Base-by-base conservation (phyloP, 176 grass and related monocot species). In the Aegilops speltoides region DNA sequence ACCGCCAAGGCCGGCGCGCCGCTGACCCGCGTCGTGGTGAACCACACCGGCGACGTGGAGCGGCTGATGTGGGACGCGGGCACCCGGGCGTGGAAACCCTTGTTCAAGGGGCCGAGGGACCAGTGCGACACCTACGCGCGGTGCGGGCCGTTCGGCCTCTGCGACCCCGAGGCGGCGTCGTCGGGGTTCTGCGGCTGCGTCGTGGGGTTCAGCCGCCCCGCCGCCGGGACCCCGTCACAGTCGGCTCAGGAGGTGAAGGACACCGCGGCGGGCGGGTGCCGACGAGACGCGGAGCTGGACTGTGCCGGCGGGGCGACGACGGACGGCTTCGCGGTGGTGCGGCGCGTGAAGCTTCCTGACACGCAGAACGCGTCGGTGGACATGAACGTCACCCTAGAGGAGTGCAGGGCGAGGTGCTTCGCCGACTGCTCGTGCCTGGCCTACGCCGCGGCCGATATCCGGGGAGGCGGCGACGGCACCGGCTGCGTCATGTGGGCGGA, bases 381-480 rank as follows among this genome's bases (percentile, higher is more conserved):
- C 50, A 80, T 12, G 25, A 7, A 12, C 32, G 23, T 64, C 10
- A 87, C 80, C 34, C 15, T 84, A 68, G n/a, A 90, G 85, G 41
- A 45, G 28, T 90, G 81, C 81, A 59, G 25, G 25, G 64, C 24
- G 78, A 70, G 83, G 79, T 95, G 90, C 80, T 20, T 50, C 8
- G 81, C 59, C 25, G 76, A 91, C 79, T 95, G 90, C 34, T 95
- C 93, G 4, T 95, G 93, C 38, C 3, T 67, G 52, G 93, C 90
- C n/a, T 95, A 91, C 56, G 88, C 90, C 28, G 73, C 80, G 15
- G 81, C 73, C 1, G 66, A 79, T 56, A 83, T 64, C 28, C 0
- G 37, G n/a, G 87, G 80, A 68, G 60, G 81, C 28, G 24, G 25
- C 25, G 45, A 76, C 8, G 22, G 83, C 17, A 32, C 3, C 19